phyloP scores from a whole-genome alignment of 2,329 filamentous ascomycete species.

The Ceratocystis eucalypticola region DNA sequence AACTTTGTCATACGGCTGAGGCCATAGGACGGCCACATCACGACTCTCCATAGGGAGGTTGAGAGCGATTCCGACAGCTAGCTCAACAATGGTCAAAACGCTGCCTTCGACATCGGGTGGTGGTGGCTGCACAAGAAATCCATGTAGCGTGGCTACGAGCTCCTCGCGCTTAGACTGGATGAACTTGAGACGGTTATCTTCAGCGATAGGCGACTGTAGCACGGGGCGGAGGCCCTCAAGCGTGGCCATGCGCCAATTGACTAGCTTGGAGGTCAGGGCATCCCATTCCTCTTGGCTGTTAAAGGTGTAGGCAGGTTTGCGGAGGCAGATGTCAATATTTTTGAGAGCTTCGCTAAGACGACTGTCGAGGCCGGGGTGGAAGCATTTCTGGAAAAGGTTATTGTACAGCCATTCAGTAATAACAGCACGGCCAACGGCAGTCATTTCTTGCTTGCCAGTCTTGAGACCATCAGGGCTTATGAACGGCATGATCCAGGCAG shows the following conservation, averaged over 20 bases:
- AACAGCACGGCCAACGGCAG: constrained; percentile 75
- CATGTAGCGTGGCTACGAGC: constrained; percentile 55
- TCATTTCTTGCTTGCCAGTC: constrained; percentile 95
- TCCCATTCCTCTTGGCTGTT: constrained; percentile 79
- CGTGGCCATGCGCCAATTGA: constrained; percentile 87
- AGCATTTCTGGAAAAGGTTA: constrained; percentile 80
- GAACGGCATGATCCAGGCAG: constrained; percentile 62
- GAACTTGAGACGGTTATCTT: constrained; percentile 53
- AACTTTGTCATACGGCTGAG: constrained; percentile 60
- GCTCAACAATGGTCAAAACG: constrained; percentile 81
- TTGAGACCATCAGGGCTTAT: constrained; percentile 76
- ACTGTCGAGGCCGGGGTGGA: constrained; percentile 76
- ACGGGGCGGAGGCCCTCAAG: constrained; percentile 72
- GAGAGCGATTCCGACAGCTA: constrained; percentile 71
- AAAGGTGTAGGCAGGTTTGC: constrained; percentile 58
- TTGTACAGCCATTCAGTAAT: constrained; percentile 84
- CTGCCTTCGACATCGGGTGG: constrained; percentile 75
- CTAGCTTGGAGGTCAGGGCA: constrained; percentile 70
- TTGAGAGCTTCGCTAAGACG: constrained; percentile 68
- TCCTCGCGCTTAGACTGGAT: constrained; percentile 56
- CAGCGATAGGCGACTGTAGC: constrained; percentile 51
- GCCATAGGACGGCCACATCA: constrained; percentile 79
- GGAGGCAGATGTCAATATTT: constrained; percentile 74
- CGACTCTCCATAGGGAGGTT: constrained; percentile 84
- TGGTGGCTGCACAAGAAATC: constrained; percentile 62